Conservation (phyloP, 2,329 filamentous ascomycete genomes). For the Plectosphaerella cucumerina region DNA sequence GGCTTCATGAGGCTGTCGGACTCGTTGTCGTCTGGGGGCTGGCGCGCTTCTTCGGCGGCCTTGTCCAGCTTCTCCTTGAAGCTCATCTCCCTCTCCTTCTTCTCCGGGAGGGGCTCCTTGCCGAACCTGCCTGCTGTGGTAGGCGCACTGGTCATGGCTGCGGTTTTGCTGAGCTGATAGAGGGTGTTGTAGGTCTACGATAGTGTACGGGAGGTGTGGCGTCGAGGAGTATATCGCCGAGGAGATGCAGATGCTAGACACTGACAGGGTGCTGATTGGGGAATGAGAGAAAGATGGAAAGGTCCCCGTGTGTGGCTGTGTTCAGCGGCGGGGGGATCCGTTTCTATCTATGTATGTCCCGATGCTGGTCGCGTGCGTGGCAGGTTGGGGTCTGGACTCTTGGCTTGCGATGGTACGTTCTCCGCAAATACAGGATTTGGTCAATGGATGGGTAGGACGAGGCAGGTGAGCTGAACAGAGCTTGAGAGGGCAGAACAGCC, state of each 20-base stretch:
- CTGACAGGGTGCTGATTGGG: background rate
- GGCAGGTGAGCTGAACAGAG: too few species aligned
- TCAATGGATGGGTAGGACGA: too few species aligned
- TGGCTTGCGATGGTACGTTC: background rate
- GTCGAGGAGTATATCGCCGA: background rate
- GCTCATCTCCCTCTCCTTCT: constrained; percentile 16
- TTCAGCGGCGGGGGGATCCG: background rate
- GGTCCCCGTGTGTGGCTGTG: background rate
- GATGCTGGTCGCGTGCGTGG: background rate
- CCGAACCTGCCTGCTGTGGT: constrained; percentile 8
- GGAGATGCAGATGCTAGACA: too few species aligned
- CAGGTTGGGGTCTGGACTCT: too few species aligned
- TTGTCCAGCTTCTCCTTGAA: constrained; percentile 43
- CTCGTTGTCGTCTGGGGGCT: constrained; percentile 16
- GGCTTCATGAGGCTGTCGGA: constrained; percentile 23
- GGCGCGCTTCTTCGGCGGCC: constrained; percentile 29
- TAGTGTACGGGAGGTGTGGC: background rate
- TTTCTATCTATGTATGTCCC: background rate
- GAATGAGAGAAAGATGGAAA: background rate
- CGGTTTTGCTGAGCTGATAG: background rate
- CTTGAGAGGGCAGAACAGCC: too few species aligned
- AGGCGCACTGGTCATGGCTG: constrained; percentile 6
- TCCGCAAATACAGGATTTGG: too few species aligned
- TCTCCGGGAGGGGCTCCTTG: constrained; percentile 7
- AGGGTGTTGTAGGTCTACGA: too few species aligned